Conservation (phyloP, 1,284 basidiomycete genomes). For the Anthracocystis setariae region DNA sequence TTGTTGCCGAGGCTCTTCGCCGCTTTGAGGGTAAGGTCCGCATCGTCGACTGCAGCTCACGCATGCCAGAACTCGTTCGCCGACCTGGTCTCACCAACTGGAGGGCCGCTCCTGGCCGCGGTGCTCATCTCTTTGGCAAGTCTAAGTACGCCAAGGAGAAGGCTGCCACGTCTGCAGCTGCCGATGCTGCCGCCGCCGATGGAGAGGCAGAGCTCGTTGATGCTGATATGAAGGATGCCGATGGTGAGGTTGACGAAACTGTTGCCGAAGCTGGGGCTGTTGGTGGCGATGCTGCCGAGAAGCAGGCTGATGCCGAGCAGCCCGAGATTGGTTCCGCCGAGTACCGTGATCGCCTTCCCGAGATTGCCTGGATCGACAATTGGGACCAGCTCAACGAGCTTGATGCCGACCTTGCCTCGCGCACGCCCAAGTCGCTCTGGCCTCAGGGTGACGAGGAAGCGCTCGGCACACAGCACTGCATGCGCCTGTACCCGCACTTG, state of each 20-base stretch:
- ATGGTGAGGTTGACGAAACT: slow-evolving; percentile 31
- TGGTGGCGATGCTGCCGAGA: slow-evolving; percentile 4
- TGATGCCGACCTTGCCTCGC: slow-evolving; percentile 56
- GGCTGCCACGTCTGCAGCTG: slow-evolving; percentile 24
- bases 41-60: slow-evolving; percentile 80
- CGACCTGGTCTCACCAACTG: slow-evolving; percentile 68
- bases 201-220: slow-evolving; percentile 27
- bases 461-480: slow-evolving; percentile 58
- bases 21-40: slow-evolving; percentile 74
- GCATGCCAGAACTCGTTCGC: slow-evolving; percentile 79
- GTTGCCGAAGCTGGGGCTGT: slow-evolving; percentile 8
- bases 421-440: slow-evolving; percentile 61
- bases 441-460: slow-evolving; percentile 63
- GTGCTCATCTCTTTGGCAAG: slow-evolving; percentile 55
- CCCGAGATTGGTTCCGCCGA: slow-evolving; percentile 42
- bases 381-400: slow-evolving; percentile 59
- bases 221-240: slow-evolving; percentile 43
- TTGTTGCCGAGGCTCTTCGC: slow-evolving; percentile 78
- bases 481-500: slow-evolving; percentile 80
- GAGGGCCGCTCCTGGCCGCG: slow-evolving; percentile 62
- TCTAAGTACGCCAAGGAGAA: slow-evolving; percentile 42
- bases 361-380: slow-evolving; percentile 61
- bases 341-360: slow-evolving; percentile 53
- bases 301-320: slow-evolving; percentile 14
- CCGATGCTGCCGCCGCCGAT: slow-evolving; percentile 23